Evolutionary conservation across 148 eudicot genomes (phyloP).

Genomic region (Pharnaceum exiguum): DNA sequence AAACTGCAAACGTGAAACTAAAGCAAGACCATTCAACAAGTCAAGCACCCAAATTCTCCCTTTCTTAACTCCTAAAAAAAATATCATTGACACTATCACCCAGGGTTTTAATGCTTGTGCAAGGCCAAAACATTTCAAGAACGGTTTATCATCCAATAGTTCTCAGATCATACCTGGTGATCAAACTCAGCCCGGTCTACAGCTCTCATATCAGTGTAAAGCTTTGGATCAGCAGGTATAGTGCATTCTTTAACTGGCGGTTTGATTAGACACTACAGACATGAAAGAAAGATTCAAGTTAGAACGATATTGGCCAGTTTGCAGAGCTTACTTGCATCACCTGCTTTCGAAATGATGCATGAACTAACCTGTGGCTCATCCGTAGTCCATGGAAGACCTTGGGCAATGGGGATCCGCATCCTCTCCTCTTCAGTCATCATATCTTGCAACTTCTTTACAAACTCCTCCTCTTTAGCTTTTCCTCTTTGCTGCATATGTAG

Average conservation of each 20-base stretch:
- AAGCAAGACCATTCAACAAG: too few relatives aligned
- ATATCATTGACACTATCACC: too few relatives aligned
- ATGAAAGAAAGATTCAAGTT: neutral
- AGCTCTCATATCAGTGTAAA: conserved; percentile 81
- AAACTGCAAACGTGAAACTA: too few relatives aligned
- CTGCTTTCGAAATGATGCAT: neutral
- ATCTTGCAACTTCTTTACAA: conserved; percentile 68
- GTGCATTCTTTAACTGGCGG: conserved; percentile 82
- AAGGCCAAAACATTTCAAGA: neutral
- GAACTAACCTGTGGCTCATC: conserved; percentile 84
- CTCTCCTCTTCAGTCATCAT: conserved; percentile 70
- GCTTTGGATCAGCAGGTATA: conserved; percentile 65
- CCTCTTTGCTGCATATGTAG: conserved; percentile 68
- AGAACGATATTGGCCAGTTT: neutral
- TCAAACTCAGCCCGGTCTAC: conserved; percentile 88
- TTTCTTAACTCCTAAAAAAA: too few relatives aligned
- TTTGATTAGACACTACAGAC: conserved; percentile 64
- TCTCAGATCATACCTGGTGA: conserved; percentile 46
- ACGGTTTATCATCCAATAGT: neutral
- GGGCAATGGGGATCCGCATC: conserved; percentile 79
- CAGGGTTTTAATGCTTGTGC: neutral
- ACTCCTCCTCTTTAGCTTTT: conserved; percentile 76
- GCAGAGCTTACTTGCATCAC: too few relatives aligned
- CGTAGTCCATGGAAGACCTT: conserved; percentile 94
- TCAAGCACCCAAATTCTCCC: too few relatives aligned